Evolutionary conservation across 2,329 filamentous ascomycete species (phyloP).

Genomic region (Ambrosiella xylebori): DNA sequence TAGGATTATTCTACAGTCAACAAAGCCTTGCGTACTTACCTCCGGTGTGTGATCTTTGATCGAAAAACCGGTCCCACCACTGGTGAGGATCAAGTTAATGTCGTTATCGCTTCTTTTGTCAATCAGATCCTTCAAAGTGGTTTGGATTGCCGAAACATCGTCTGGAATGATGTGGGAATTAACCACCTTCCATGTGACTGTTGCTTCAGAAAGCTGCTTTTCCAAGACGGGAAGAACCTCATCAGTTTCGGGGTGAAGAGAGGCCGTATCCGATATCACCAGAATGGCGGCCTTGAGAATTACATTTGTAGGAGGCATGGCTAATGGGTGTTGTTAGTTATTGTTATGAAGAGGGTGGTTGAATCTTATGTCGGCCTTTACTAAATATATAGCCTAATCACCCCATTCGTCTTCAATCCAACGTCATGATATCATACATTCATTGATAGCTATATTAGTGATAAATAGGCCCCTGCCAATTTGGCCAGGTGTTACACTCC

Average conservation of each 20-base stretch:
- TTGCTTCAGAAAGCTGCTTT: constrained; percentile 23
- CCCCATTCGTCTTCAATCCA: neutral
- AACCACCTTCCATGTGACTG: constrained; percentile 49
- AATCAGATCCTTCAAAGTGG: constrained; percentile 53
- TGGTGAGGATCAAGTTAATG: constrained; percentile 68
- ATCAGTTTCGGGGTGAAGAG: constrained; percentile 62
- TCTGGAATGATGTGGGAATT: constrained; percentile 66
- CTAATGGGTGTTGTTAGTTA: neutral
- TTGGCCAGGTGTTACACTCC: no score
- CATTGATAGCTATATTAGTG: neutral
- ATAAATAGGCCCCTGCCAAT: neutral
- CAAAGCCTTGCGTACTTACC: constrained; percentile 27
- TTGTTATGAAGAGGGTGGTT: neutral
- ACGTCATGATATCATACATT: neutral
- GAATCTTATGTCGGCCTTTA: neutral
- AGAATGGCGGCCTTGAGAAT: constrained; percentile 47
- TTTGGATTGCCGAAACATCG: constrained; percentile 56
- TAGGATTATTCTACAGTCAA: neutral
- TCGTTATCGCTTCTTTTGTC: constrained; percentile 38
- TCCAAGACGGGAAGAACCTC: constrained; percentile 52
- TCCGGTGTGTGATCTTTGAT: constrained; percentile 75
- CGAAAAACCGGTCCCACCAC: constrained; percentile 87
- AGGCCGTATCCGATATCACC: constrained; percentile 80
- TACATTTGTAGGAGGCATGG: neutral
- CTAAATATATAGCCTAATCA: neutral